Evolutionary conservation across 495 filamentous ascomycete species (phyloP).

Genomic region (Neurospora africana): DNA sequence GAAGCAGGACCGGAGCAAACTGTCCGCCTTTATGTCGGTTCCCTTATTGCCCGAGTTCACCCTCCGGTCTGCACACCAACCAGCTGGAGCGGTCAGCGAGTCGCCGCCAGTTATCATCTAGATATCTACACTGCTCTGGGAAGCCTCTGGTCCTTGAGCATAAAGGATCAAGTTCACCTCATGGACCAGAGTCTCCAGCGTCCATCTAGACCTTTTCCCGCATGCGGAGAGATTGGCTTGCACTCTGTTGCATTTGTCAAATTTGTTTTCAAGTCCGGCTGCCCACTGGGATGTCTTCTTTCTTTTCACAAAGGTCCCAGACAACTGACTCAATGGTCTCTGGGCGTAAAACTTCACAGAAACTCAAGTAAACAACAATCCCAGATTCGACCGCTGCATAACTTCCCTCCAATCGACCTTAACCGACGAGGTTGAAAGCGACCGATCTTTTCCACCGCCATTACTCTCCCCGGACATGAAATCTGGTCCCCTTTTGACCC

Average conservation of each 20-base stretch:
- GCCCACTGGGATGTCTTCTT: neutral
- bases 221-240: neutral
- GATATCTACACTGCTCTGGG: neutral
- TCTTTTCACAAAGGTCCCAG: neutral
- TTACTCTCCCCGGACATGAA: neutral
- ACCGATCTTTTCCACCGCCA: neutral
- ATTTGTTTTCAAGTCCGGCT: neutral
- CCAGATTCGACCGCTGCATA: neutral
- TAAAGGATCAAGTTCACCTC: neutral
- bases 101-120: neutral
- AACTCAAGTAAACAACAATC: neutral
- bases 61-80: neutral
- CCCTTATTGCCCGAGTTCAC: neutral
- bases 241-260: neutral
- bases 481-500: neutral
- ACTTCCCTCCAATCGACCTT: constrained; percentile 1
- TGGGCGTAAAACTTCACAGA: neutral
- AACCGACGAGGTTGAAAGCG: neutral
- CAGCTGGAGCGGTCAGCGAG: neutral
- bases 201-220: neutral
- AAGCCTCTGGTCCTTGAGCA: neutral
- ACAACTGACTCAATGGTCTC: neutral
- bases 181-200: neutral
- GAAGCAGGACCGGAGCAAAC: neutral
- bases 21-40: neutral